phyloP scores from a whole-genome alignment of 495 filamentous ascomycete species.

The Evernia prunastri region DNA sequence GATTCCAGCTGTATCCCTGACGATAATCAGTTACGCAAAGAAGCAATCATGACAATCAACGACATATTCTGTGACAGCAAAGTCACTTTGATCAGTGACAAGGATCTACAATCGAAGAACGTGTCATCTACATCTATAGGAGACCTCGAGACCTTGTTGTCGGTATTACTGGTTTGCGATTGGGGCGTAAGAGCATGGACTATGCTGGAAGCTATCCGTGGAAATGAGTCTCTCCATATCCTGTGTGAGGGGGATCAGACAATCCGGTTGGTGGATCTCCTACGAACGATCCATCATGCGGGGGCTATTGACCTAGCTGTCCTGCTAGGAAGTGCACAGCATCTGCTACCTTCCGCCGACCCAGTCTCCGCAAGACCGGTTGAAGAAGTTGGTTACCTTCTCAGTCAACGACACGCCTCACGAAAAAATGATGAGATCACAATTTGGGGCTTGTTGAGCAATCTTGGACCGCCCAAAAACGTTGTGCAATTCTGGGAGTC shows the following conservation, averaged over 20 bases:
- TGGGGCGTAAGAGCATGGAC: slow-evolving; percentile 31
- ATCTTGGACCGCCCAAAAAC: not conserved
- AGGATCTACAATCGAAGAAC: slow-evolving; percentile 26
- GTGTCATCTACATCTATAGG: not conserved
- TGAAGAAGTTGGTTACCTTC: slow-evolving; percentile 23
- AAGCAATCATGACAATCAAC: slow-evolving; percentile 27
- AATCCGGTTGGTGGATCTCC: slow-evolving; percentile 19
- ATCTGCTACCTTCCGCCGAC: slow-evolving; percentile 12
- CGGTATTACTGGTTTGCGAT: slow-evolving; percentile 27
- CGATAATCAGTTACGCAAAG: slow-evolving; percentile 22
- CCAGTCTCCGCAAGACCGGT: slow-evolving; percentile 10
- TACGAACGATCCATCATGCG: slow-evolving; percentile 11
- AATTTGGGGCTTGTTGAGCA: slow-evolving; percentile 27
- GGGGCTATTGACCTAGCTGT: slow-evolving; percentile 9
- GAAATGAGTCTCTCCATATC: slow-evolving; percentile 21
- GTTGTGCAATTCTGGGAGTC: slow-evolving; percentile 18
- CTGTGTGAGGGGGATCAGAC: slow-evolving; percentile 23
- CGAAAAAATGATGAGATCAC: slow-evolving; percentile 21
- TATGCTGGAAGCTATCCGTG: slow-evolving; percentile 27
- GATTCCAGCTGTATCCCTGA: slow-evolving; percentile 28
- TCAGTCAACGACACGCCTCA: slow-evolving; percentile 27
- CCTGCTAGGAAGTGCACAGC: slow-evolving; percentile 15
- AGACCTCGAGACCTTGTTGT: slow-evolving; percentile 21
- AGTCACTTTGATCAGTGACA: slow-evolving; percentile 26
- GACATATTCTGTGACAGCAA: slow-evolving; percentile 25